Conservation (phyloP, 129 eudicot species). For the Chrysanthemum lavandulifolium region DNA sequence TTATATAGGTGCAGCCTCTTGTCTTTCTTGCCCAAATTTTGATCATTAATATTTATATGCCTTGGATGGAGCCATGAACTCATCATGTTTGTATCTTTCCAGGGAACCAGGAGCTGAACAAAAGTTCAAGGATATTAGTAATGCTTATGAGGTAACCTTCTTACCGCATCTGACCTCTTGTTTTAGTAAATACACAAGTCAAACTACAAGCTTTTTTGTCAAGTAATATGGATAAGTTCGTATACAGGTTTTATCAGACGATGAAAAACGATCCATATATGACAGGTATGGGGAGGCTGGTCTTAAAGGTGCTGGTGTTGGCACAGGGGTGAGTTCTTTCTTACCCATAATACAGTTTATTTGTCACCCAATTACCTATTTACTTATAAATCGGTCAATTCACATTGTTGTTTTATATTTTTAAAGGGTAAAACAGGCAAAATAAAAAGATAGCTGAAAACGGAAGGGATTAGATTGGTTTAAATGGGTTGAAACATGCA, state of each 20-base stretch:
- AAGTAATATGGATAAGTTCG: slow-evolving; percentile 19
- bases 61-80: slow-evolving; percentile 9
- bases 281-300: slow-evolving; percentile 97
- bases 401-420: not conserved
- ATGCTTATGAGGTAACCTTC: slow-evolving; percentile 82
- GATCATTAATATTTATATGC: not conserved
- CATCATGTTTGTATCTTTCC: slow-evolving; percentile 20
- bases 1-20: not conserved
- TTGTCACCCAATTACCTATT: not conserved
- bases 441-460: too few relatives aligned
- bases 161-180: slow-evolving; percentile 19
- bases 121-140: slow-evolving; percentile 92
- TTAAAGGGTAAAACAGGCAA: too few relatives aligned
- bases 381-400: slow-evolving; percentile 8
- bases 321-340: slow-evolving; percentile 69
- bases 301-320: slow-evolving; percentile 86
- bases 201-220: not conserved
- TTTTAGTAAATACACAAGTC: slow-evolving; percentile 12
- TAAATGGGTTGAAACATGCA: not conserved
- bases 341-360: slow-evolving; percentile 9
- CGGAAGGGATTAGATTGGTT: not conserved
- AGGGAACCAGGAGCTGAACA: slow-evolving; percentile 95
- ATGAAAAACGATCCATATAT: slow-evolving; percentile 94
- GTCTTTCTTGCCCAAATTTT: not conserved
- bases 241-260: slow-evolving; percentile 83